phyloP scores from a whole-genome alignment of 306 rosid genomes.

The Cicer pinnatifidum region DNA sequence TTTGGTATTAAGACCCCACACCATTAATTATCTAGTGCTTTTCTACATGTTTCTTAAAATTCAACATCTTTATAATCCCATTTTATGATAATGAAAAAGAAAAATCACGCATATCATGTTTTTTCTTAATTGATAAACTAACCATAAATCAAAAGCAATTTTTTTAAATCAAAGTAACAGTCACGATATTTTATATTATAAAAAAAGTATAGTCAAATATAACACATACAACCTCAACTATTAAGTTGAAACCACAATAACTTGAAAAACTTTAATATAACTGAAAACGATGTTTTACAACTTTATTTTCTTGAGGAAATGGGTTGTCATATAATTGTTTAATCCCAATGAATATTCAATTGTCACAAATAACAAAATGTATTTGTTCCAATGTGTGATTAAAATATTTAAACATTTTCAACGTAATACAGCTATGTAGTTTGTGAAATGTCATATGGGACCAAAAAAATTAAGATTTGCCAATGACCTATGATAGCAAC shows the following conservation, averaged over 20 bases:
- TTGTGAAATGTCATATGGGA: constrained; percentile 15
- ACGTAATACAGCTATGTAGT: constrained; percentile 28
- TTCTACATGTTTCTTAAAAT: constrained; percentile 32
- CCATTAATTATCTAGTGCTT: constrained; percentile 15
- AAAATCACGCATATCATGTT: not conserved
- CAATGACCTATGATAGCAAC: constrained; percentile 1
- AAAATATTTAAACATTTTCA: not conserved
- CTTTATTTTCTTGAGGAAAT: constrained; percentile 1
- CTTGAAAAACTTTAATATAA: not conserved
- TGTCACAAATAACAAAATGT: not conserved
- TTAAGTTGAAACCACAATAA: not conserved
- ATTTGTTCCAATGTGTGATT: constrained; percentile 7
- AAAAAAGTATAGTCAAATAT: not conserved
- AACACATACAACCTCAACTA: not conserved
- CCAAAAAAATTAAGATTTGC: constrained; percentile 8
- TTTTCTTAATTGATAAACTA: constrained; percentile 9
- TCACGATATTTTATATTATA: not conserved
- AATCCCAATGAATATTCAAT: not conserved
- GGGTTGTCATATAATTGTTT: constrained; percentile 48
- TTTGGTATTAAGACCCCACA: constrained; percentile 13
- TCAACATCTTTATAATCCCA: constrained; percentile 30
- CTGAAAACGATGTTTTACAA: not conserved
- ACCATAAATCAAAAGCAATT: not conserved
- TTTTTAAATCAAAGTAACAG: not conserved
- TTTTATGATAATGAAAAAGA: not conserved